Evolutionary conservation across 345 rosid species (phyloP).

Genomic region (Cochlearia excelsa): DNA sequence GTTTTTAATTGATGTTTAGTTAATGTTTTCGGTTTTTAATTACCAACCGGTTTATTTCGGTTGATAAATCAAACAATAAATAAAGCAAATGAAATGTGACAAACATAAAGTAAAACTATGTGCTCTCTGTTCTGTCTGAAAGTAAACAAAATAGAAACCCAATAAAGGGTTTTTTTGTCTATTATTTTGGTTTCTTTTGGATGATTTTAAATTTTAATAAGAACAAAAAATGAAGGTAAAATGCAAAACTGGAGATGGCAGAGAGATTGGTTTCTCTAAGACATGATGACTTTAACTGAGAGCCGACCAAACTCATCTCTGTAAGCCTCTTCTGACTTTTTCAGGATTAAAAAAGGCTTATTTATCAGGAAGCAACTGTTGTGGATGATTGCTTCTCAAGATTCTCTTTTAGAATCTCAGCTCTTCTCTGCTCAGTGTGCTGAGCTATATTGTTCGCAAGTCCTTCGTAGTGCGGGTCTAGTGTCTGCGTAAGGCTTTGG

Average conservation of each 20-base stretch:
- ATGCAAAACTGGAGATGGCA: constrained; percentile 40
- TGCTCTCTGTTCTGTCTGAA: constrained; percentile 15
- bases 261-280: constrained; percentile 25
- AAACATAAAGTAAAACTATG: no score
- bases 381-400: constrained; percentile 55
- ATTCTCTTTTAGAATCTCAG: constrained; percentile 83
- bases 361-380: constrained; percentile 29
- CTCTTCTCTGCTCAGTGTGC: constrained; percentile 91
- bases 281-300: constrained; percentile 24
- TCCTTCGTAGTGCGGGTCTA: constrained; percentile 82
- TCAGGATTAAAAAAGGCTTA: background rate
- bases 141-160: background rate
- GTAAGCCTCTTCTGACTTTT: constrained; percentile 2
- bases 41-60: no score
- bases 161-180: background rate
- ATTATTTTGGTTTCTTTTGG: constrained; percentile 5
- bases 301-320: constrained; percentile 32
- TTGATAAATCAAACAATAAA: no score
- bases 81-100: no score
- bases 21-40: no score
- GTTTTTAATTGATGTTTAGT: no score
- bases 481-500: constrained; percentile 74
- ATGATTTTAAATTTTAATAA: background rate
- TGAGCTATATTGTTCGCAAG: constrained; percentile 83
- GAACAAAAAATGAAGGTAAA: background rate